Base-by-base conservation (phyloP, 2,329 filamentous ascomycete genomes). In the Aspergillus pseudoterreus region DNA sequence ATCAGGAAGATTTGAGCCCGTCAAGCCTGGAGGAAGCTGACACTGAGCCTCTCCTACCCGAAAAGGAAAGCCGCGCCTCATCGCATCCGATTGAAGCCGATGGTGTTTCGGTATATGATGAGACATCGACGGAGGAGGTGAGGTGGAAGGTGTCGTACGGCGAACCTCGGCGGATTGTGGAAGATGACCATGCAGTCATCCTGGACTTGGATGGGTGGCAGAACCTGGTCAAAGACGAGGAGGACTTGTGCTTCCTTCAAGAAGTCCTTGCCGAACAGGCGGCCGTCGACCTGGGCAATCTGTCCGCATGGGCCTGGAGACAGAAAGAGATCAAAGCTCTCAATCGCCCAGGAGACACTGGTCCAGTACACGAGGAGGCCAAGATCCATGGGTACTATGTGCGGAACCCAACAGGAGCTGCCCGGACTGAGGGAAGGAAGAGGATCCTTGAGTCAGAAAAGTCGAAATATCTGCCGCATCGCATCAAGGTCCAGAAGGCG, bases 371-470 rank as follows among this genome's bases (percentile, higher is more conserved):
- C 43, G 71, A 74, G 17, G 73, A 77, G 54, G 77, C 80, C 22
- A 77, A 76, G 57, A 85, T 87, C 52, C 72, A 80, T 56, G 84
- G 83, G 36, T 86, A 87, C 64, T 97, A 96, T 65, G 89, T 96
- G 38, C 84, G 89, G 0, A 99, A 96, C 59, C 56, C 80, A 0
- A 90, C 90, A 9, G 94, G 94, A 32, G 88, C 85, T 61, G 94
- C 94, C 51, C 84, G 94, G 51, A 96, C 94, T 0, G 92, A 99
- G 74, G 92, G 91, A 24, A 85, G 91, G 63, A 92, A 95, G 77
- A 95, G 92, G 77, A 97, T 99, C 51, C 81, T 95, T 56, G 95
- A 99, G 69, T 90, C 90, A 0, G 94, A 99, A 70, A 99, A 99
- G 76, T 96, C 92, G 24, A 96, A 96, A 68, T 99, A 99, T 67